phyloP scores from a whole-genome alignment of 371 early-diverging fungal genomes.

The Apophysomyces trapeziformis region DNA sequence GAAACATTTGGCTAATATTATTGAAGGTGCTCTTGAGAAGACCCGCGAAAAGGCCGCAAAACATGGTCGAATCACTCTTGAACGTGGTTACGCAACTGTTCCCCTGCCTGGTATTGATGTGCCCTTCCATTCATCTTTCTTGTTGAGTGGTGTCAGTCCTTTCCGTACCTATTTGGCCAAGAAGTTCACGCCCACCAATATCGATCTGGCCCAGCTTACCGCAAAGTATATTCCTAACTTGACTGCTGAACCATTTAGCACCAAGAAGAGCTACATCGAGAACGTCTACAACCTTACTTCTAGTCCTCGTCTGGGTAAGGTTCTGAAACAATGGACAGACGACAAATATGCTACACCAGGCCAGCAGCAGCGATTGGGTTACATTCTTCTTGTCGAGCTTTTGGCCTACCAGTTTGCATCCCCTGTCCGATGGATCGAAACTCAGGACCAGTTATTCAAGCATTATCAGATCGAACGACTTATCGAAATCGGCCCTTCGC shows the following conservation, averaged over 20 bases:
- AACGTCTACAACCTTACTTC: slow-evolving; percentile 76
- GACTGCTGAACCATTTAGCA: slow-evolving; percentile 90
- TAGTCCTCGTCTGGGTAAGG: slow-evolving; percentile 74
- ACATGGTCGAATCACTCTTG: slow-evolving; percentile 71
- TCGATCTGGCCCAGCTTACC: slow-evolving; percentile 78
- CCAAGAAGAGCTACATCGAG: slow-evolving; percentile 80
- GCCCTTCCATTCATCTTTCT: slow-evolving; percentile 96
- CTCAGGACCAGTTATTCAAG: slow-evolving; percentile 92
- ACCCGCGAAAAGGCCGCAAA: slow-evolving; percentile 69
- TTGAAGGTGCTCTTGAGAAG: slow-evolving; percentile 76
- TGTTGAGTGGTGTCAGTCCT: slow-evolving; percentile 87
- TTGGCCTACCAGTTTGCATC: slow-evolving; percentile 95
- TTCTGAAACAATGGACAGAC: slow-evolving; percentile 86
- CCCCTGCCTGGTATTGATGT: slow-evolving; percentile 95
- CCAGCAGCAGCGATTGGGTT: slow-evolving; percentile 87
- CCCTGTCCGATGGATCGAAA: slow-evolving; percentile 97
- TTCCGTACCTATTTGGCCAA: slow-evolving; percentile 89
- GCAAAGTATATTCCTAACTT: slow-evolving; percentile 95
- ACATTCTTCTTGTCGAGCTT: slow-evolving; percentile 87
- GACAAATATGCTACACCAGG: slow-evolving; percentile 67
- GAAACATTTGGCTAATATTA: slow-evolving; percentile 80
- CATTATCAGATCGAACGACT: slow-evolving; percentile 82
- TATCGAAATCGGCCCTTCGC: slow-evolving; percentile 92
- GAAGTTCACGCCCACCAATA: slow-evolving; percentile 79
- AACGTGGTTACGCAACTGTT: slow-evolving; percentile 92